Evolutionary conservation across 257 asterid species (phyloP), one percentile per base, ranked within the genome.

Genomic region (Haberlea rhodopensis): DNA sequence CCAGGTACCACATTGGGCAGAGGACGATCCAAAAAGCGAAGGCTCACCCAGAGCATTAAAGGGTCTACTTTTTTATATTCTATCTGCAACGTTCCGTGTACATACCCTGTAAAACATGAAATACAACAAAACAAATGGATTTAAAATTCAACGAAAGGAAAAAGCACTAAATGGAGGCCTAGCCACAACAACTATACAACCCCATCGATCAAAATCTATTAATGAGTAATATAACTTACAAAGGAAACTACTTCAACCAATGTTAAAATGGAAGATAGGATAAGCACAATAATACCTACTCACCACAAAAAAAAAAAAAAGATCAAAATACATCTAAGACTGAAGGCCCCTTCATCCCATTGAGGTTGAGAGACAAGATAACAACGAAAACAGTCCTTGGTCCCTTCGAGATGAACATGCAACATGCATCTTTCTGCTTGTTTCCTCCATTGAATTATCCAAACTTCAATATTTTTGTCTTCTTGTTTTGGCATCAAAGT

Each of bases 101-200:
- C 20, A 43, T 43, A 16, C 19, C 18, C 19, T 55, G 53, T 20
- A 43, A 25, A 26, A 57, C 63, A 51, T 55, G 68, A 49, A 65
- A 54, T 70, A 78, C 73, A 57, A 68, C 54, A 67, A 57, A 59
- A 55, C 31, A 57, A 60, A 53, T 59, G 43, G 69, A 53, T 40
- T 9, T 5, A 46, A 57, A 62, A 23, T n/a, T 63, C 63, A 20
- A 57, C 48, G 27, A 46, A 59, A 22, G 64, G 54, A 45, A 59
- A 48, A 40, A 57, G 63, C 25, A 32, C 37, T 5, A 31, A 16
- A 66, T 16, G 2, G 51, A 68, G 40, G 53, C 67, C 80, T 62
- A 83, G 60, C 83, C 77, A 75, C 67, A 75, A 75, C 80, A 75
- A 68, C 80, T 80, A 75, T 77, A 80, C 88, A 79, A 63, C 62